Evolutionary conservation across 139 green algal species (phyloP), one percentile per base, ranked within the genome.

Genomic region (Tetratostichococcus sp.): DNA sequence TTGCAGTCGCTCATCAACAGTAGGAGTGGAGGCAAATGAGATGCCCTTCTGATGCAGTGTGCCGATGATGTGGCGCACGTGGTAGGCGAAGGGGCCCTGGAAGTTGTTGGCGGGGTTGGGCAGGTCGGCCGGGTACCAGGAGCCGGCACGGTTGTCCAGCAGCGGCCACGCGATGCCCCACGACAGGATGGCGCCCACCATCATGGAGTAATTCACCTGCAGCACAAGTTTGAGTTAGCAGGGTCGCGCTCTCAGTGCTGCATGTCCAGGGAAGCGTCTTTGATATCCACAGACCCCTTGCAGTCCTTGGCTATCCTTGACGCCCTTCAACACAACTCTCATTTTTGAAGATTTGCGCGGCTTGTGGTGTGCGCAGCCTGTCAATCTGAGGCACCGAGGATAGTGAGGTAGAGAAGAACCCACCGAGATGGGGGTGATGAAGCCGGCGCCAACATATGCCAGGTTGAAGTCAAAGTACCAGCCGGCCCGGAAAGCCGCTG

Each of bases 161-260:
- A 79, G 42, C 1, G 84, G 84, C 85, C 82, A 87, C 43, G 86
- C 79, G 34, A 86, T 39, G 68, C 85, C 85, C 77, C 77, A 87
- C 8, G 77, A 78, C 35, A 87, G 33, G 0, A 84, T 67, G 4
- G 73, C 62, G 21, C 73, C 73, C 25, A 86, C 34, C 59, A 87
- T 72, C 75, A 87, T 86, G 43, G 80, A 86, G 67, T 72, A 77
- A 72, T 84, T 85, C 25, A 89, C 85, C 30, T 79, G 72, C n/a
- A n/a, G n/a, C n/a, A n/a, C n/a, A n/a, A n/a, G n/a, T n/a, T n/a
- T n/a, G n/a, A n/a, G n/a, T n/a, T n/a, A n/a, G n/a, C n/a, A n/a
- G n/a, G n/a, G n/a, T n/a, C n/a, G n/a, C n/a, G n/a, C n/a, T n/a
- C n/a, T n/a, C n/a, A n/a, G n/a, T n/a, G n/a, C n/a, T n/a, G n/a